A percentile compares a stretch with the other conserved stretches of the same genome.
Evolutionary conservation across 2,329 filamentous ascomycete species (phyloP).

Genomic region (Aspergillus clavatus): DNA sequence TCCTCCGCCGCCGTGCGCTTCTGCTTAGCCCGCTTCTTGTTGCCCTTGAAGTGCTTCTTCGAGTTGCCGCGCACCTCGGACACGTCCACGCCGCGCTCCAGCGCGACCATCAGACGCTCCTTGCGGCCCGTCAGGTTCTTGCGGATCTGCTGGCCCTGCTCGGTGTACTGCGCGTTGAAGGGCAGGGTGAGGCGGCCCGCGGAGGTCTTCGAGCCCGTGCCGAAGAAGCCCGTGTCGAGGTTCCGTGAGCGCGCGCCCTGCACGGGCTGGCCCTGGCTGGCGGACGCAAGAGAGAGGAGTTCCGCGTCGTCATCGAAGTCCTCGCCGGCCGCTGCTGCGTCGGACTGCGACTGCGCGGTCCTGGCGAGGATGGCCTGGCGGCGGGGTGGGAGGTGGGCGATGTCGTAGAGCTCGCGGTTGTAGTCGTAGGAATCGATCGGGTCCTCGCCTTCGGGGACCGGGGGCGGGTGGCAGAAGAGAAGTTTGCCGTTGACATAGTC

Average conservation of each 20-base stretch:
- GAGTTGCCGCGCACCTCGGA: constrained; percentile 62
- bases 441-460: constrained; percentile 38
- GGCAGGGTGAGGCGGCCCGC: constrained; percentile 69
- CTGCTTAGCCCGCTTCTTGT: constrained; percentile 34
- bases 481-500: constrained; percentile 97
- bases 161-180: constrained; percentile 83
- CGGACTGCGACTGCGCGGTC: constrained; percentile 39
- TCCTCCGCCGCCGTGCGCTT: constrained; percentile 27
- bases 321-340: not conserved
- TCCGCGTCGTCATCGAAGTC: constrained; percentile 26
- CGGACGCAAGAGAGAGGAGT: constrained; percentile 9
- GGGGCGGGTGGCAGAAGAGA: constrained; percentile 84
- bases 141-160: constrained; percentile 68
- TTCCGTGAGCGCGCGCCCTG: constrained; percentile 68
- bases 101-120: constrained; percentile 67
- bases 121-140: constrained; percentile 81
- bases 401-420: constrained; percentile 84
- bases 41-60: constrained; percentile 72
- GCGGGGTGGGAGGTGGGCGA: constrained; percentile 74
- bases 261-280: constrained; percentile 38
- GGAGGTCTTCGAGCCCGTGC: constrained; percentile 51
- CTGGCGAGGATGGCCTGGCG: constrained; percentile 58
- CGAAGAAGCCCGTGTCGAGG: constrained; percentile 89
- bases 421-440: constrained; percentile 68
- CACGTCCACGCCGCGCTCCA: constrained; percentile 80